Conservation (phyloP, 2,329 filamentous ascomycete species). For the Claviceps cyperi region DNA sequence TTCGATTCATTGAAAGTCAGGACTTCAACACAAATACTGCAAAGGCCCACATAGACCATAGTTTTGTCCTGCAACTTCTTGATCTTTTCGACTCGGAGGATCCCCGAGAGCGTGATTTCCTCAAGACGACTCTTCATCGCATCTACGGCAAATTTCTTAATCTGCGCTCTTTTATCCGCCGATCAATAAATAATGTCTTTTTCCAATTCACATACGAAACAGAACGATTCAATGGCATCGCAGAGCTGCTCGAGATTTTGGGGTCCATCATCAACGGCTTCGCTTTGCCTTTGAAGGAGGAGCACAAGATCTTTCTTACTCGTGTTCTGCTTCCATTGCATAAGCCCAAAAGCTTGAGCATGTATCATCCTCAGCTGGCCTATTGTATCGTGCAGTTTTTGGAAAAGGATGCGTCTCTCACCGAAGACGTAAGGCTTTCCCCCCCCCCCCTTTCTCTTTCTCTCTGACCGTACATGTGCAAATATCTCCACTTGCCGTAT, state of each 20-base stretch:
- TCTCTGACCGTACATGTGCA: not conserved
- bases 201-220: slow-evolving; percentile 99
- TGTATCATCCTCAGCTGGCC: slow-evolving; percentile 97
- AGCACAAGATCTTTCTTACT: slow-evolving; percentile 96
- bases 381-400: slow-evolving; percentile 99
- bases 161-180: slow-evolving; percentile 86
- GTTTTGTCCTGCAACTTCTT: slow-evolving; percentile 90
- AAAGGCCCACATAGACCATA: slow-evolving; percentile 96
- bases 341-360: slow-evolving; percentile 97
- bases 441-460: no score
- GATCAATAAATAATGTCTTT: slow-evolving; percentile 99
- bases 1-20: slow-evolving; percentile 96
- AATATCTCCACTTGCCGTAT: not conserved
- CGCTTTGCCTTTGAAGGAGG: slow-evolving; percentile 88
- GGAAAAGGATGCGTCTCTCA: slow-evolving; percentile 92
- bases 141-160: slow-evolving; percentile 99
- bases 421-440: slow-evolving; percentile 58
- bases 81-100: slow-evolving; percentile 98
- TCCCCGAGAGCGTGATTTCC: slow-evolving; percentile 86
- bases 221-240: slow-evolving; percentile 95
- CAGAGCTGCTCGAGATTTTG: slow-evolving; percentile 87
- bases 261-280: slow-evolving; percentile 99
- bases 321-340: slow-evolving; percentile 84
- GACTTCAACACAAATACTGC: slow-evolving; percentile 99
- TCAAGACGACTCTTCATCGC: slow-evolving; percentile 93